phyloP scores from a whole-genome alignment of 768 basidiomycete genomes.

The Bullera alba region DNA sequence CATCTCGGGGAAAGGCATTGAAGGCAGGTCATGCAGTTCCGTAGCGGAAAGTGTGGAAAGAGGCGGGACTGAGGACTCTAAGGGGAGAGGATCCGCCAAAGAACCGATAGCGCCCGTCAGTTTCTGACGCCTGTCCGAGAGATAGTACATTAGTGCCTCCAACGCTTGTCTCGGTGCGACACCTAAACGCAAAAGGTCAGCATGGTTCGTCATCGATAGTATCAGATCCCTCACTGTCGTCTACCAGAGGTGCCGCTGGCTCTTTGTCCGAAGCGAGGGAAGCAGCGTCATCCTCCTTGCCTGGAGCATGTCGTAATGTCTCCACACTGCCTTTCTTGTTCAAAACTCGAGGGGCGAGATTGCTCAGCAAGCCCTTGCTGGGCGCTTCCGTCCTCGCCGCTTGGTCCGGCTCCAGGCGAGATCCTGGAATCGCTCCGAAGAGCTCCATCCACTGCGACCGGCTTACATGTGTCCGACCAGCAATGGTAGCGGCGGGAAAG shows the following conservation, averaged over 20 bases:
- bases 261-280: constrained; percentile 8
- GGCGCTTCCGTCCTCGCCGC: constrained; percentile 31
- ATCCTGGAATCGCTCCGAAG: constrained; percentile 61
- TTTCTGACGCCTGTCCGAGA: constrained; percentile 84
- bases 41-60: constrained; percentile 52
- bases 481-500: constrained; percentile 65
- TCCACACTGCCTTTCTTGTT: constrained; percentile 41
- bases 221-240: constrained; percentile 24
- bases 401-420: constrained; percentile 39
- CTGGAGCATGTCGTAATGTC: constrained; percentile 42
- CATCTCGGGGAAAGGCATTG: constrained; percentile 62
- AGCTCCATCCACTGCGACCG: constrained; percentile 68
- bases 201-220: background rate
- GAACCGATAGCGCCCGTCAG: constrained; percentile 66
- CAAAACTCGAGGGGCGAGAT: constrained; percentile 16
- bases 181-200: constrained; percentile 8
- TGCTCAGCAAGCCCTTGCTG: constrained; percentile 29
- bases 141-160: constrained; percentile 80
- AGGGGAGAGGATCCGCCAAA: constrained; percentile 61
- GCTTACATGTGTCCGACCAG: constrained; percentile 68
- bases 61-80: constrained; percentile 61
- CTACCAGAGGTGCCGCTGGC: constrained; percentile 17
- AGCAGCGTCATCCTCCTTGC: constrained; percentile 12
- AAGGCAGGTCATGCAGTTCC: constrained; percentile 65
- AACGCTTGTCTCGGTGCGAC: constrained; percentile 51